Conservation (phyloP, 768 basidiomycete genomes). For the Trichaptum fuscoviolaceum region DNA sequence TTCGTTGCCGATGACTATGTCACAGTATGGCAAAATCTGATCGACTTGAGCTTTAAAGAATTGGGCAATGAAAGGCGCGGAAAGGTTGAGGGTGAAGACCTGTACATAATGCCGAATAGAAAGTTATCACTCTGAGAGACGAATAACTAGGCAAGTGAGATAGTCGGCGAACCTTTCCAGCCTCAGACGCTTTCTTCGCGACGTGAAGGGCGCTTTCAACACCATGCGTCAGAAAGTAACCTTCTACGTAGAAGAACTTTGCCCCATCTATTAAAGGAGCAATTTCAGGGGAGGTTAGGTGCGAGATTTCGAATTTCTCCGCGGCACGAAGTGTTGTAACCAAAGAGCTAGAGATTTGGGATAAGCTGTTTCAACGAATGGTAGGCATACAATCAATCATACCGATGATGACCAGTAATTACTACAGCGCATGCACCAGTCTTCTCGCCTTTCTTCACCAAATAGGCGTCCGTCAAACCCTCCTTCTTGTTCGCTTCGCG, state of each 20-base stretch:
- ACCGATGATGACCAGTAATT: slow-evolving; percentile 92
- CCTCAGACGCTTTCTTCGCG: slow-evolving; percentile 68
- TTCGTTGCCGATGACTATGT: slow-evolving; percentile 96
- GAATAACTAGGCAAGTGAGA: neutral
- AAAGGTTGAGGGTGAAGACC: slow-evolving; percentile 91
- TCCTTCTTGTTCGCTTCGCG: slow-evolving; percentile 88
- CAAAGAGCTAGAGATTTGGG: slow-evolving; percentile 56
- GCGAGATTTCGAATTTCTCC: slow-evolving; percentile 80
- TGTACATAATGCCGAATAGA: slow-evolving; percentile 23
- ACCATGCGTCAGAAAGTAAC: slow-evolving; percentile 97
- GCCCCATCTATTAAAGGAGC: slow-evolving; percentile 75
- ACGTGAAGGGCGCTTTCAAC: slow-evolving; percentile 63
- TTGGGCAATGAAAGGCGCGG: slow-evolving; percentile 94
- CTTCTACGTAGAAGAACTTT: slow-evolving; percentile 89
- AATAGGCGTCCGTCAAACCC: slow-evolving; percentile 84
- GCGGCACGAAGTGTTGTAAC: slow-evolving; percentile 89
- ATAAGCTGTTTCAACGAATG: neutral
- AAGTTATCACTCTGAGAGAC: slow-evolving; percentile 1
- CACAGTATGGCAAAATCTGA: slow-evolving; percentile 75
- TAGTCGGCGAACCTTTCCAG: slow-evolving; percentile 56
- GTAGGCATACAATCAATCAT: neutral
- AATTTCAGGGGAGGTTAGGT: slow-evolving; percentile 72
- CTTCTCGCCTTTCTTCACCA: slow-evolving; percentile 78
- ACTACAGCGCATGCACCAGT: slow-evolving; percentile 97
- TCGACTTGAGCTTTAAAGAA: slow-evolving; percentile 85